Evolutionary conservation across 164 flowering plant genomes (phyloP), one percentile per base, ranked within the genome.

Genomic region (Chimonanthus praecox): DNA sequence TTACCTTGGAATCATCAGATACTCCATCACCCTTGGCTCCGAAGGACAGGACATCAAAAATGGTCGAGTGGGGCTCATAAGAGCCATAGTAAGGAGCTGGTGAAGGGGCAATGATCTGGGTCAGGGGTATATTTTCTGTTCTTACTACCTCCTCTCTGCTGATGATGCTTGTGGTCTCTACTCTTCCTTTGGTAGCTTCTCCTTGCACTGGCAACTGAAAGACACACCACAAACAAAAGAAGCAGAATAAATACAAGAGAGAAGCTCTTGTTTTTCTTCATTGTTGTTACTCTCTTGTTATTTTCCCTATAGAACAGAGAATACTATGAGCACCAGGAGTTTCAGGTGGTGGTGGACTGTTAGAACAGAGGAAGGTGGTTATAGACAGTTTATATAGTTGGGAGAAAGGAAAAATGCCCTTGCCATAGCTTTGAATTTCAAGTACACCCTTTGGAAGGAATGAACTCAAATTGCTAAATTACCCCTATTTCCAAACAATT

Each of bases 11-110:
- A 80, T 93, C 96, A 77, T 91, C 96, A 11, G 88, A 74, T 74
- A 86, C 78, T 73, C 98, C 94, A 75, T 93, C 87, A n/a, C 90
- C 96, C 80, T 84, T 84, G 3, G 96, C 98, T 68, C 96, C 96
- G 68, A 87, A 93, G 0, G 88, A 83, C 78, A 87, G 71, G 62
- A 93, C 69, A 75, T 84, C 73, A 70, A 89, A 92, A 75, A 76
- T 76, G 47, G 15, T 66, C 4, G 82, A 71, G 9, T 70, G 68
- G 4, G 72, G 73, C 10, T 78, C 82, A 58, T 75, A 50, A 47
- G 80, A 58, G 63, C 70, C 78, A 68, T 43, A 48, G 58, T 5
- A 21, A 51, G 84, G 84, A 78, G 74, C 70, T 71, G 84, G 80
- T 4, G 84, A 16, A 47, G 84, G 84, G 80, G 49, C 78, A 74